These are phyloP conservation scores for Cryptococcus sp. DNA, from an alignment of 1,284 basidiomycete genomes.

Conservation along the genomic window DNA sequence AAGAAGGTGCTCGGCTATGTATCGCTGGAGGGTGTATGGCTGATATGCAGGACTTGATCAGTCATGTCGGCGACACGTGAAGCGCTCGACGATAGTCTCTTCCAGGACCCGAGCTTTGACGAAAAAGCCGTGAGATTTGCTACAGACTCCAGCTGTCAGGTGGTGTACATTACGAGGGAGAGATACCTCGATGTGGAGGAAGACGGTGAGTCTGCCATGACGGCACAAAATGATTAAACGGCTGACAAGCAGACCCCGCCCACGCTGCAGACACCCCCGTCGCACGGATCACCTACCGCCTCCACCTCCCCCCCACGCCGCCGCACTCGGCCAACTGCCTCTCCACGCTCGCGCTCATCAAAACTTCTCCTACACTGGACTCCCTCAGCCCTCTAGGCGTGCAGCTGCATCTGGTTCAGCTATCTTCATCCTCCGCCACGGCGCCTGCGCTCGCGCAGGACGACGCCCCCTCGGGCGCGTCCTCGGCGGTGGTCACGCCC, in stretches of 20 bases:
- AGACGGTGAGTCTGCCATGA: constrained; percentile 23
- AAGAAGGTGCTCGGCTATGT: constrained; percentile 3
- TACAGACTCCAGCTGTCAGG: constrained; percentile 42
- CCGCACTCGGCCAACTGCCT: constrained; percentile 69
- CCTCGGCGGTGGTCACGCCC: constrained; percentile 42
- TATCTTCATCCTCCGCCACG: constrained; percentile 54
- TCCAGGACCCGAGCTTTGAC: constrained; percentile 44
- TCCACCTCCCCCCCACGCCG: constrained; percentile 48
- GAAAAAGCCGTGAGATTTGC: constrained; percentile 47
- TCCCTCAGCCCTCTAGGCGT: constrained; percentile 69
- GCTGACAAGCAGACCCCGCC: neutral
- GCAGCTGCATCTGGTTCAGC: constrained; percentile 88
- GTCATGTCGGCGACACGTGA: constrained; percentile 45
- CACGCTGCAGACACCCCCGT: constrained; percentile 24
- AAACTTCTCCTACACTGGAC: constrained; percentile 80
- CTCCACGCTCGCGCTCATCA: constrained; percentile 90
- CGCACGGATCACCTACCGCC: constrained; percentile 35
- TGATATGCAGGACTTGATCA: constrained; percentile 8
- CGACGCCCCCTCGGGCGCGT: constrained; percentile 26
- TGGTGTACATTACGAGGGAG: constrained; percentile 47
- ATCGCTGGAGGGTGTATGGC: neutral
- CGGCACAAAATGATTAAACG: neutral
- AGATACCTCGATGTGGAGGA: constrained; percentile 36
- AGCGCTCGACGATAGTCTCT: constrained; percentile 43
- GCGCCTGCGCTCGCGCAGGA: constrained; percentile 26